Conservation (phyloP, 1,139 yeast genomes). For the Zygosaccharomyces pseudobailii region DNA sequence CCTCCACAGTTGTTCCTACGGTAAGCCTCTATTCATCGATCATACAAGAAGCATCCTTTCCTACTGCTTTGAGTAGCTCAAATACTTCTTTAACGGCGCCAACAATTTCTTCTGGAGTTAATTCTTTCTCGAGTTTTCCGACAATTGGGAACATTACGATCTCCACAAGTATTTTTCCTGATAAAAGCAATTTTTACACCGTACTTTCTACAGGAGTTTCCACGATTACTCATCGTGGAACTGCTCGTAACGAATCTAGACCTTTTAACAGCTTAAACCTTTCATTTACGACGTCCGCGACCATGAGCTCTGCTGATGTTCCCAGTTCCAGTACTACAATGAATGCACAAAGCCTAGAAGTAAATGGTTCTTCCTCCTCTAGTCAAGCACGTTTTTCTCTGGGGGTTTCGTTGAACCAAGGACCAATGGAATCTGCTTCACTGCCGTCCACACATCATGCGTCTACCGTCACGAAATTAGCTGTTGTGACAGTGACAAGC, state of each 20-base stretch:
- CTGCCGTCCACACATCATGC: background rate
- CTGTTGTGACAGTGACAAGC: background rate
- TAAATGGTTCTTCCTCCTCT: background rate
- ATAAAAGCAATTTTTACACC: background rate
- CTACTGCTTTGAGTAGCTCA: background rate
- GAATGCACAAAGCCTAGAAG: background rate
- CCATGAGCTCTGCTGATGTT: background rate
- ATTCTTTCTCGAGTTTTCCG: background rate
- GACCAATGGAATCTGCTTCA: background rate
- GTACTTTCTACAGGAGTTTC: background rate
- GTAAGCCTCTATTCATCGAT: no score
- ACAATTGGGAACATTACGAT: background rate
- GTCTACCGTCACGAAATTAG: background rate
- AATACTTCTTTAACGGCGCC: background rate
- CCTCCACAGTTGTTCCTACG: no score
- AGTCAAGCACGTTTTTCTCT: background rate
- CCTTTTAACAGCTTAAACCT: background rate
- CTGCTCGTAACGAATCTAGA: background rate
- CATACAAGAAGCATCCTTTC: background rate
- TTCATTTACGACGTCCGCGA: background rate
- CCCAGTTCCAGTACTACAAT: background rate
- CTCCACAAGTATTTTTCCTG: background rate
- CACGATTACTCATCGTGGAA: background rate
- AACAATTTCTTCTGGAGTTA: background rate
- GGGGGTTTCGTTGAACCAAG: constrained; percentile 1